These are phyloP conservation scores for Hypoxylon cercidicola DNA, from an alignment of 495 filamentous ascomycete species.

Conservation along the genomic window DNA sequence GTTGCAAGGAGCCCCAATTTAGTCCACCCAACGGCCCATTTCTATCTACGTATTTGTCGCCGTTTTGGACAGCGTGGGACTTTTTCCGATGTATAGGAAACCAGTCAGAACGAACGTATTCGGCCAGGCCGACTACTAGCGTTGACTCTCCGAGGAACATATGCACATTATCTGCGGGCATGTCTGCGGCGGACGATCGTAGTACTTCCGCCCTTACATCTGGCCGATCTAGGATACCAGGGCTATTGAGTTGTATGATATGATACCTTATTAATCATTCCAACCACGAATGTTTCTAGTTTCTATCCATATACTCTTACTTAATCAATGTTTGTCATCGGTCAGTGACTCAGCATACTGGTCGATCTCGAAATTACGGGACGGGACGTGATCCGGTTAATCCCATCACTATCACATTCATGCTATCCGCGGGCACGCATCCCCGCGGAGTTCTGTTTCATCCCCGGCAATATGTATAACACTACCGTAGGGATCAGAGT, in stretches of 20 bases:
- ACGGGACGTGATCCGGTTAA: conserved; percentile 4
- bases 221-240: conserved; percentile 2
- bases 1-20: conserved; percentile 26
- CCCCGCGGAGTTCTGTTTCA: conserved; percentile 19
- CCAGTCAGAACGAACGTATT: not conserved
- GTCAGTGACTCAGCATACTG: conserved; percentile 27
- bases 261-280: conserved; percentile 23
- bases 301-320: conserved; percentile 23
- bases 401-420: conserved; percentile 1
- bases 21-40: conserved; percentile 28
- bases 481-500: too few relatives aligned
- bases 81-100: conserved; percentile 34
- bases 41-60: conserved; percentile 5
- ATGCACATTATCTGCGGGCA: not conserved
- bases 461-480: conserved; percentile 17
- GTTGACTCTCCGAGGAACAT: not conserved
- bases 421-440: not conserved
- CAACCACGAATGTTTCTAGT: not conserved
- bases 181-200: not conserved
- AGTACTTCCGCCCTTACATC: not conserved
- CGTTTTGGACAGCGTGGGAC: conserved; percentile 14
- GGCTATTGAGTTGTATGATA: too few relatives aligned
- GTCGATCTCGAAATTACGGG: not conserved
- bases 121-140: conserved; percentile 21
- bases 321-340: conserved; percentile 31